These are phyloP conservation scores for Strobilomyces dryophilus DNA, from an alignment of 768 basidiomycete genomes.

Conservation along the genomic window DNA sequence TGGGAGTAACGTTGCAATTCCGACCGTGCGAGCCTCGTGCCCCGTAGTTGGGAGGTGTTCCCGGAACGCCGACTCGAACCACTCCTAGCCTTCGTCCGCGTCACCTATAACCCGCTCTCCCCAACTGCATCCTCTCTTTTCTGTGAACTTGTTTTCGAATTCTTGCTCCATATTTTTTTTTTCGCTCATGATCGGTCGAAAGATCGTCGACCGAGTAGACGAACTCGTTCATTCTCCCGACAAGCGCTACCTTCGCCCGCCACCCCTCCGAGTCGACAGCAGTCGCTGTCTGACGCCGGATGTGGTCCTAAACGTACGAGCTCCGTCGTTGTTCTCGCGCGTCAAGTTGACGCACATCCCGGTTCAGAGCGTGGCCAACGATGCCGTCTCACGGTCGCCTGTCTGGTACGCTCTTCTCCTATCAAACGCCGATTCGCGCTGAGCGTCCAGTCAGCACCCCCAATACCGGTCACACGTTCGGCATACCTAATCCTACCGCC, in stretches of 20 bases:
- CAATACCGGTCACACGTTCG: constrained; percentile 14
- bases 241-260: constrained; percentile 6
- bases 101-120: constrained; percentile 1
- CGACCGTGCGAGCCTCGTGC: constrained; percentile 11
- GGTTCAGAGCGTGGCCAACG: constrained; percentile 18
- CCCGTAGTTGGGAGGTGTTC: background rate
- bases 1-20: background rate
- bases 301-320: constrained; percentile 12
- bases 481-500: constrained; percentile 14
- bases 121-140: constrained; percentile 20
- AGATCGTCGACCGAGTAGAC: constrained; percentile 24
- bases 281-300: constrained; percentile 2
- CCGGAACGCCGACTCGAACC: background rate
- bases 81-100: background rate
- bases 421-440: constrained; percentile 12
- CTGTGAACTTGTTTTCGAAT: constrained; percentile 1
- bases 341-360: background rate
- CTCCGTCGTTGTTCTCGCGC: background rate
- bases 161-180: constrained; percentile 9
- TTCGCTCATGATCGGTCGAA: constrained; percentile 26
- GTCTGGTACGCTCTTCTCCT: constrained; percentile 20
- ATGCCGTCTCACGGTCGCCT: constrained; percentile 1
- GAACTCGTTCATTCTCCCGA: constrained; percentile 11
- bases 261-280: constrained; percentile 14
- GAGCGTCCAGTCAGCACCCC: constrained; percentile 19